These are phyloP conservation scores for Croton laevigatus DNA, from an alignment of 441 rosid species.

Conservation along the genomic window DNA sequence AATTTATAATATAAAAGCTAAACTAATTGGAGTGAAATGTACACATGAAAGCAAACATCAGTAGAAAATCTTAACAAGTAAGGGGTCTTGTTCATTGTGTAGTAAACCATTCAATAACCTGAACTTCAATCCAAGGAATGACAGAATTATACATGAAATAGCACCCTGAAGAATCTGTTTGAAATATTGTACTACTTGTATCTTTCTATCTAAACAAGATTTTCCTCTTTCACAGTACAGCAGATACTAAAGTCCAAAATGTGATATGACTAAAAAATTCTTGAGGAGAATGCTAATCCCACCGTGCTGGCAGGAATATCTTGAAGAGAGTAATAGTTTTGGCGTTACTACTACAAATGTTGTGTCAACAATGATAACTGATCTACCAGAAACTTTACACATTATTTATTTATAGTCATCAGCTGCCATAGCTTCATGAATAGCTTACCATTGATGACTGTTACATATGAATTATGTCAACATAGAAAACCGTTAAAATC, in stretches of 20 bases:
- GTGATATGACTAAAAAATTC: not conserved
- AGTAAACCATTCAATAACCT: constrained; percentile 2
- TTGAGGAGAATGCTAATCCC: not conserved
- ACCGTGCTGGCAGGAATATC: not conserved
- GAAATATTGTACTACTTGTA: not conserved
- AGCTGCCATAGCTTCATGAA: not conserved
- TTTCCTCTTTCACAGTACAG: not conserved
- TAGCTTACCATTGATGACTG: not conserved
- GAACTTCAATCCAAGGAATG: not conserved
- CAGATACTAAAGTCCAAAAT: not conserved
- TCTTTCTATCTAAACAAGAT: not conserved
- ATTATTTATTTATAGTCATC: not conserved
- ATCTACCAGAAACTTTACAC: not conserved
- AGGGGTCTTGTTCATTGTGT: constrained; percentile 3
- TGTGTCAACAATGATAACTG: not conserved
- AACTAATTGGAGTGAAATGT: constrained; percentile 7
- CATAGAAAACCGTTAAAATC: not conserved
- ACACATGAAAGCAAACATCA: not conserved
- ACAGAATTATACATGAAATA: not conserved
- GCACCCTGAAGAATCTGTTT: not conserved
- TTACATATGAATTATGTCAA: not conserved
- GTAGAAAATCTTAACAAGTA: not conserved
- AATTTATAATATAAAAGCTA: not conserved
- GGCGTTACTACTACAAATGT: not conserved
- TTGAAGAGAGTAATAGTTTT: not conserved